Evolutionary conservation across 1,139 yeast genomes (phyloP), one percentile per base, ranked within the genome.

Genomic region (Geotrichum histeridarum): DNA sequence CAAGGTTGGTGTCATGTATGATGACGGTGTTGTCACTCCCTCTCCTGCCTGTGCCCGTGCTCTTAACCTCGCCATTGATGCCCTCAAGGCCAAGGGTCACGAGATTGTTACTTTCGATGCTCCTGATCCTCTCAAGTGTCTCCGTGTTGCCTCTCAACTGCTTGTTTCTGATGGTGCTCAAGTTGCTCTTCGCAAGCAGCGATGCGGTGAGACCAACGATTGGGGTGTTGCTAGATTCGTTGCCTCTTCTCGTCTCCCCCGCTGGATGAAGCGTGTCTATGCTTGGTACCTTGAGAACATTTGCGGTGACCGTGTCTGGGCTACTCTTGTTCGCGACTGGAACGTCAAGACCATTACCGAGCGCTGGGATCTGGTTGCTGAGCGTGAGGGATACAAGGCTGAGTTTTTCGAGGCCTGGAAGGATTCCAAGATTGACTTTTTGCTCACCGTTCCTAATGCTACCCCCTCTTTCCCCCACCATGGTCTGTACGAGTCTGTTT

Each of bases 31-130:
- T 35, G 75, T 78, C 27, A 73, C 71, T 39, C 83, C 84, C 15
- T 70, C 79, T 12, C 93, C 91, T 27, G 91, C 91, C 54, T 79
- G 84, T 55, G 61, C 73, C 8, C 74, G 84, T 54, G 86, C 82
- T 12, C 64, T 83, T 58, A 70, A 76, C 27, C 58, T 69, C 49
- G 75, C 81, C 1, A 76, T 72, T 8, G 75, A 73, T 14, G 76
- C 77, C 38, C 69, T 82, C 53, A 69, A 70, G 59, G 73, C 70
- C 11, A 78, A 76, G 39, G 89, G 89, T 22, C 86, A 80, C 61
- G 80, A 78, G 56, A 75, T 84, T 44, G 78, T 84, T 30, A 80
- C 78, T 50, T 83, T 85, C 80, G 74, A 70, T 22, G 75, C 81
- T 15, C 78, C 81, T 27, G 74, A 74, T 12, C 68, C 76, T 17